phyloP scores from a whole-genome alignment of 495 filamentous ascomycete genomes.

The Physcia stellaris region DNA sequence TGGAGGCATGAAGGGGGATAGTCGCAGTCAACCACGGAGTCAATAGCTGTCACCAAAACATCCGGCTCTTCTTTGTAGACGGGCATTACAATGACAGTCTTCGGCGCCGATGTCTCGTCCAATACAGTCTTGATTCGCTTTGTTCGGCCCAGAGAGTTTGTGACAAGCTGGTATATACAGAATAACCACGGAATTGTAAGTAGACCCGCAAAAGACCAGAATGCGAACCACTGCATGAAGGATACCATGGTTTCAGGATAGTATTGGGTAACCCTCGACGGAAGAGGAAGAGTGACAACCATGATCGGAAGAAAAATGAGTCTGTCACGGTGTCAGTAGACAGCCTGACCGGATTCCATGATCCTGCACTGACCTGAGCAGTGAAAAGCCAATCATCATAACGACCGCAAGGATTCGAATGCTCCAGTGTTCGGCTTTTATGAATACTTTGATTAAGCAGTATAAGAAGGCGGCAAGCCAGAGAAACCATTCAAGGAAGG shows the following conservation, averaged over 20 bases:
- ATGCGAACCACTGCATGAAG: conserved; percentile 87
- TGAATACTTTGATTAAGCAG: conserved; percentile 75
- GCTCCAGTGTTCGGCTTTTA: conserved; percentile 81
- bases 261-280: conserved; percentile 49
- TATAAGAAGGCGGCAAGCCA: conserved; percentile 90
- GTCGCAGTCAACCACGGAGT: conserved; percentile 89
- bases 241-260: conserved; percentile 54
- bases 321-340: conserved; percentile 29
- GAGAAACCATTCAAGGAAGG: conserved; percentile 85
- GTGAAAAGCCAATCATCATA: conserved; percentile 58
- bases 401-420: conserved; percentile 62
- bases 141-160: conserved; percentile 65
- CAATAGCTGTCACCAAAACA: conserved; percentile 73
- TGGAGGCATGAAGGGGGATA: conserved; percentile 91
- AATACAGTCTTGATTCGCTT: conserved; percentile 73
- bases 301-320: conserved; percentile 84
- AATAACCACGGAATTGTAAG: conserved; percentile 85
- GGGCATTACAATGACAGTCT: conserved; percentile 95
- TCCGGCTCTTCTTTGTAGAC: conserved; percentile 89
- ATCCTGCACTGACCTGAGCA: conserved; percentile 48
- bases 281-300: conserved; percentile 85
- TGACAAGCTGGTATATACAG: conserved; percentile 82
- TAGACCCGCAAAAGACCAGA: conserved; percentile 82
- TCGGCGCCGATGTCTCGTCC: conserved; percentile 76
- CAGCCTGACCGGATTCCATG: neutral